Evolutionary conservation across 2,329 filamentous ascomycete genomes (phyloP), one percentile per base, ranked within the genome.

Genomic region (Didymella pinodella): DNA sequence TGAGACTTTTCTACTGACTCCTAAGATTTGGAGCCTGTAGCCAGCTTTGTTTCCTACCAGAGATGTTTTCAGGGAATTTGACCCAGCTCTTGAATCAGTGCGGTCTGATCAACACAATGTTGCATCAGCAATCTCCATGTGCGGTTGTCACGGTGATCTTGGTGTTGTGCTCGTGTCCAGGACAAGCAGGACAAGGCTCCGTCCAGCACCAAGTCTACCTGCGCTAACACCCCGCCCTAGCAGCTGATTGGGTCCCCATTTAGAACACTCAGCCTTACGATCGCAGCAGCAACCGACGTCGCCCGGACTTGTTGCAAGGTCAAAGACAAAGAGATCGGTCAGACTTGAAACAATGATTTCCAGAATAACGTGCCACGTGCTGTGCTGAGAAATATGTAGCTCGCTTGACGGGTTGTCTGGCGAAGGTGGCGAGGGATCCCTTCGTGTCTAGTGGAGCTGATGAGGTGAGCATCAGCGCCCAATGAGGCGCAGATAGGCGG

Each of bases 401-500:
- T 47, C 40, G 40, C 28, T 51, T 51, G 40, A 28, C 29, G 8
- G 14, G 29, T 22, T 45, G 45, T 38, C 44, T 45, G 46, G 53
- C 46, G 47, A 54, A 25, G 48, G 25, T 18, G 54, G 48, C 54
- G 48, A 48, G 48, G 48, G 54, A 51, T 51, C 54, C 54, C 54
- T 52, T 52, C 20, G 48, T 52, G 43, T 52, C 31, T 36, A 48
- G 54, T 52, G 54, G 43, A 52, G 54, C 54, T 48, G 54, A 52
- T 57, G 54, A 52, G 44, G 54, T 52, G 48, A 52, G 48, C 54
- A 48, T 22, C 48, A 31, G 54, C 44, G 48, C 54, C 32, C 41
- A 48, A 48, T 52, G 40, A 44, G 48, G 48, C 54, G 43, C 48
- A 26, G 52, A 38, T 28, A 18, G 36, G 20, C 16, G 29, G 44